Evolutionary conservation across 2,329 filamentous ascomycete genomes (phyloP).

Genomic region (Fusarium gaditjirri): DNA sequence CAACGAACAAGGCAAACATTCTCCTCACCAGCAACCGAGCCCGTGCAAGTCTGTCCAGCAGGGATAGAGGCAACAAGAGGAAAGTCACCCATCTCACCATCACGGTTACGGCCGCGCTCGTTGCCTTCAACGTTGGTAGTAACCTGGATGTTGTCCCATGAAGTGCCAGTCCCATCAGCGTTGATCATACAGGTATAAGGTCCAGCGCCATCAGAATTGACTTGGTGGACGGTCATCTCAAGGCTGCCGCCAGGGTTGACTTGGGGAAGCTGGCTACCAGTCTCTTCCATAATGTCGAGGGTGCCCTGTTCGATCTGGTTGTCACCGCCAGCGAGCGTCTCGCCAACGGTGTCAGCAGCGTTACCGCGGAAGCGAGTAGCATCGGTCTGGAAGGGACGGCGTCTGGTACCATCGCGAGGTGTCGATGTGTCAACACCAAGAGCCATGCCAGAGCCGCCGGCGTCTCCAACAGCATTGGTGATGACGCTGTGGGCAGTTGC

Average conservation of each 20-base stretch:
- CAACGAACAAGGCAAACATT: conserved; percentile 19
- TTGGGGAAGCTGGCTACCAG: conserved; percentile 67
- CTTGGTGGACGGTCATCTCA: conserved; percentile 63
- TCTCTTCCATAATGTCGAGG: conserved; percentile 64
- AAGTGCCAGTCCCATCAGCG: conserved; percentile 59
- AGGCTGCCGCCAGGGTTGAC: conserved; percentile 66
- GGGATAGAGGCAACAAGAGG: conserved; percentile 13
- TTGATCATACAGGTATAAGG: conserved; percentile 75
- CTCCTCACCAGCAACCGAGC: conserved; percentile 3
- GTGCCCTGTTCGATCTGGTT: conserved; percentile 17
- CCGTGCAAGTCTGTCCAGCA: conserved; percentile 3
- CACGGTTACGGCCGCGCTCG: conserved; percentile 12
- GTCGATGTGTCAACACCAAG: conserved; percentile 64
- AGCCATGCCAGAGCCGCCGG: conserved; percentile 66
- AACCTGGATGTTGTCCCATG: neutral
- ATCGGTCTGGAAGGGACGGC: conserved; percentile 72
- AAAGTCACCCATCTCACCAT: neutral
- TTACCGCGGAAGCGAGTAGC: conserved; percentile 50
- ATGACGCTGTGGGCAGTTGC: conserved; percentile 8
- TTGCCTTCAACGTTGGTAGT: conserved; percentile 5
- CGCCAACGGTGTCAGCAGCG: conserved; percentile 3
- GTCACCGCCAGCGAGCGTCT: conserved; percentile 9
- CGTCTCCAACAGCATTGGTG: conserved; percentile 59
- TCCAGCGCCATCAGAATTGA: conserved; percentile 47
- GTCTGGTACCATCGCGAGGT: conserved; percentile 69